Conservation (phyloP, 164 flowering plant species). For the Sedum album region DNA sequence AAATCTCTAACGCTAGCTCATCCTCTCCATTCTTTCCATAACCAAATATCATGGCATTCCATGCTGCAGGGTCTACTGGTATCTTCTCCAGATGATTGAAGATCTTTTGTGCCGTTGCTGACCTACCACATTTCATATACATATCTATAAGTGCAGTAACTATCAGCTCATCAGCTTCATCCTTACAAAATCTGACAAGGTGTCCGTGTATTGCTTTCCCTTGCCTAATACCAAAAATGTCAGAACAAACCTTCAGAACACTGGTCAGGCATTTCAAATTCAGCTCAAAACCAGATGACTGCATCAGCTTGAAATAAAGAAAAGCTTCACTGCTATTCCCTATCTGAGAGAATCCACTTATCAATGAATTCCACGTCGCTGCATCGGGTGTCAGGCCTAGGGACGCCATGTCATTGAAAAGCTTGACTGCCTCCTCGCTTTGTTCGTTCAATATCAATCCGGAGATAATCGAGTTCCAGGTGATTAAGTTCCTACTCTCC, state of each 20-base stretch:
- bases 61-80: constrained; percentile 47
- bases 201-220: constrained; percentile 63
- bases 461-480: constrained; percentile 73
- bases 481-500: constrained; percentile 33
- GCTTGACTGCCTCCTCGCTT: constrained; percentile 37
- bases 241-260: constrained; percentile 43
- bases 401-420: constrained; percentile 37
- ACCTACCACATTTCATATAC: constrained; percentile 71
- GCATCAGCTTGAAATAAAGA: constrained; percentile 47
- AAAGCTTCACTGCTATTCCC: constrained; percentile 42
- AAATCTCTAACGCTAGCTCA: constrained; percentile 47
- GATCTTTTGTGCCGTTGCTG: constrained; percentile 29
- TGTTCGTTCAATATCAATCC: constrained; percentile 51
- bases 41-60: constrained; percentile 81
- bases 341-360: constrained; percentile 44
- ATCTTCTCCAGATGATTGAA: constrained; percentile 32
- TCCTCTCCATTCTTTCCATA: constrained; percentile 61
- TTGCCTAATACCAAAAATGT: constrained; percentile 20
- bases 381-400: constrained; percentile 58
- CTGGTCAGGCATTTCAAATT: constrained; percentile 37
- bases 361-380: constrained; percentile 68
- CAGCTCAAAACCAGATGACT: constrained; percentile 28
- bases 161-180: constrained; percentile 36
- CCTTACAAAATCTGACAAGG: constrained; percentile 25
- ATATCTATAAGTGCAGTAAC: constrained; percentile 54